phyloP scores from a whole-genome alignment of 2,329 filamentous ascomycete species.

The Botrytis elliptica region DNA sequence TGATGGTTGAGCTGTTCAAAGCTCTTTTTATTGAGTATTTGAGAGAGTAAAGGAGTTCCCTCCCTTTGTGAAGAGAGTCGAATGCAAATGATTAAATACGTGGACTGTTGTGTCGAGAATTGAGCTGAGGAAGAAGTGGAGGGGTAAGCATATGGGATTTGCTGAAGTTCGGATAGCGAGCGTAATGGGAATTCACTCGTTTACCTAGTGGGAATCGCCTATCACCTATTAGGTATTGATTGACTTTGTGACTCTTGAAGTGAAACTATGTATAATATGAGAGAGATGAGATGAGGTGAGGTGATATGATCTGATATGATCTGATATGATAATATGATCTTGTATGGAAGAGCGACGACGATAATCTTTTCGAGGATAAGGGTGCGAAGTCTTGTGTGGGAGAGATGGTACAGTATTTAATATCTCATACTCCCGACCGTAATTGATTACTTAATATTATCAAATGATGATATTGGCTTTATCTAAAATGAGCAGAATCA shows the following conservation, averaged over 20 bases:
- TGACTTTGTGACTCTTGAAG: background rate
- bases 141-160: conserved; percentile 18
- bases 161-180: conserved; percentile 27
- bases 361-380: background rate
- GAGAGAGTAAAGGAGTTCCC: background rate
- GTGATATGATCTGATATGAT: background rate
- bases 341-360: background rate
- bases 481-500: background rate
- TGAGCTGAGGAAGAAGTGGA: conserved; percentile 15
- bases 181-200: conserved; percentile 24
- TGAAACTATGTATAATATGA: background rate
- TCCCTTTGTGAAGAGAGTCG: background rate
- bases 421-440: background rate
- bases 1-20: conserved; percentile 25
- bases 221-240: background rate
- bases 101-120: background rate
- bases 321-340: background rate
- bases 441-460: background rate
- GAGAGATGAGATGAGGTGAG: background rate
- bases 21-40: conserved; percentile 25
- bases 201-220: background rate
- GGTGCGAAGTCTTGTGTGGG: background rate
- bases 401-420: background rate
- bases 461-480: background rate
- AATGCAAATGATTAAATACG: background rate